Base-by-base conservation (phyloP, 495 filamentous ascomycete genomes). In the Tuber microsphaerosporum region DNA sequence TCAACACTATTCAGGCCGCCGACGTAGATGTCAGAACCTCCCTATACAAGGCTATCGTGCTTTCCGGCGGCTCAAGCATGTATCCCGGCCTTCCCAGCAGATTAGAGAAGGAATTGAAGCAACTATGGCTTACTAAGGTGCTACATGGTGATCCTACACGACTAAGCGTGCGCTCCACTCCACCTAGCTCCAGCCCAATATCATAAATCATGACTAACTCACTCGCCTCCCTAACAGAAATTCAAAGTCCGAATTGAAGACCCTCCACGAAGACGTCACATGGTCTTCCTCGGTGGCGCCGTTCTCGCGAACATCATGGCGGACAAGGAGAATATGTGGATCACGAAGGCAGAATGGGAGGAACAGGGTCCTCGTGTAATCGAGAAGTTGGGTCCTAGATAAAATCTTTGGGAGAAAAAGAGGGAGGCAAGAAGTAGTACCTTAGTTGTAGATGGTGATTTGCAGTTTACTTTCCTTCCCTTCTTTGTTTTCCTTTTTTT, bases 231-330 rank as follows among this genome's bases (percentile, higher is more conserved):
- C 37, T 48, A 31, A 72, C 81, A 92, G 90, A 99, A 98, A 90
- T 98, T 99, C 88, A 98, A 97, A 88, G 94, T 98, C 51, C 90
- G 95, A 83, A 97, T 99, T 85, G 96, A 99, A 82, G 95, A 99
- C 83, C 96, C 95, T 69, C 95, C 95, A 26, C 89, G 95, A 85
- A 89, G 95, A 84, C 89, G 94, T 83, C 96, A 99, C 85, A 98
- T 99, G 95, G 96, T 98, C 7, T 99, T 99, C 89, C 85, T 98
- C 74, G 95, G 95, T 75, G 95, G 95, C 82, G 96, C 95, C 14
- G 96, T 99, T 70, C 88, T 99, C 73, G 95, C 95, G 76, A 97
- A 97, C 84, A 93, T 99, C 86, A 98, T 99, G 91, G 93, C 95
- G 71, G 94, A 98, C 84, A 97, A 97, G 85, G 92, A 97, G 81